These are phyloP conservation scores for Heliamphora pulchella DNA, from an alignment of 179 eudicot species.

Conservation along the genomic window DNA sequence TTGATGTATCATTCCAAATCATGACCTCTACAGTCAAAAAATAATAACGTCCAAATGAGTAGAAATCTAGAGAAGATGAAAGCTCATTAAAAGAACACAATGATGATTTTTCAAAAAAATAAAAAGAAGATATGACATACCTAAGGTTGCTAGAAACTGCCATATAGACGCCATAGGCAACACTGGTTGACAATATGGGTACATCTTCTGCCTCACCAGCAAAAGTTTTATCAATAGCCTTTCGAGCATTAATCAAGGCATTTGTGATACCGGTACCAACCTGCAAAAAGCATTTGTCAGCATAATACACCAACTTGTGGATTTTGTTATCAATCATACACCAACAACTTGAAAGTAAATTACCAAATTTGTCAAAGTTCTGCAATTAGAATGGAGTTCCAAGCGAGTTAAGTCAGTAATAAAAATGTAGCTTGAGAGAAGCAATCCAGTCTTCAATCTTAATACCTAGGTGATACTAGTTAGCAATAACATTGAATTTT, in stretches of 20 bases:
- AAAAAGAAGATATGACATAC: constrained; percentile 27
- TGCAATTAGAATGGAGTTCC: neutral
- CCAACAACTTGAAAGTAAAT: no score
- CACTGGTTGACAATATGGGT: constrained; percentile 64
- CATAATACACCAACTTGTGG: neutral
- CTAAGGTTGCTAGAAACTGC: constrained; percentile 82
- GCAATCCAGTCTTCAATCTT: neutral
- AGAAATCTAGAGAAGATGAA: neutral
- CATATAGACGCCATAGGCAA: constrained; percentile 79
- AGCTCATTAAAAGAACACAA: neutral
- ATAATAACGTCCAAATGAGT: neutral
- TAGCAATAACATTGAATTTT: neutral
- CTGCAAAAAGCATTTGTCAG: constrained; percentile 27
- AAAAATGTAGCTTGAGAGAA: neutral
- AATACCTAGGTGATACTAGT: neutral
- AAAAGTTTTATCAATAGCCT: constrained; percentile 57
- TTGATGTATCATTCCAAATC: neutral
- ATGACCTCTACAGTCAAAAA: neutral
- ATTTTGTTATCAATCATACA: no score
- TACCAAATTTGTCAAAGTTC: neutral
- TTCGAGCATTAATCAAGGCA: constrained; percentile 51
- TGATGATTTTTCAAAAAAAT: no score
- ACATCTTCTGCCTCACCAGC: constrained; percentile 75
- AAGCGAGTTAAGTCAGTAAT: neutral
- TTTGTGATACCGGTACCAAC: constrained; percentile 76